A percentile compares a stretch with the other conserved stretches of the same genome.
These are phyloP conservation scores for Pleurotus tuber-regium DNA, from an alignment of 768 basidiomycete species.

Conservation along the genomic window DNA sequence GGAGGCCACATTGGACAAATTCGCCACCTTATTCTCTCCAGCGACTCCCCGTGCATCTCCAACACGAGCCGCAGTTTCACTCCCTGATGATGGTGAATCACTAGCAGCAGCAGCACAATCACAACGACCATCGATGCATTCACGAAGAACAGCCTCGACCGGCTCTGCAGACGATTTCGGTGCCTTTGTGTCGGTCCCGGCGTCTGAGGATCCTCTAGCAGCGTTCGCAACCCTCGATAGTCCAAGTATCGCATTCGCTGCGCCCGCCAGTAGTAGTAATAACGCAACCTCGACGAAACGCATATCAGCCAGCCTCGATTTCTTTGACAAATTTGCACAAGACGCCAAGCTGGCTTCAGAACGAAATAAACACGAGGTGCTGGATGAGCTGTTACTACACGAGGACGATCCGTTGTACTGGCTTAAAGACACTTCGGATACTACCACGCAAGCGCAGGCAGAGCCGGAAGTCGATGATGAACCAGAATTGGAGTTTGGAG, in stretches of 20 bases:
- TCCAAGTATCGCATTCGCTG: neutral
- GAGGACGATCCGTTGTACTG: conserved; percentile 74
- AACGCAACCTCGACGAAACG: neutral
- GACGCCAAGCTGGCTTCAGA: conserved; percentile 55
- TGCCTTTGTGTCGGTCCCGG: conserved; percentile 52
- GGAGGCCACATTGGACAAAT: conserved; percentile 29
- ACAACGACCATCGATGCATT: too few species aligned
- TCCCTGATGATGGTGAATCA: neutral
- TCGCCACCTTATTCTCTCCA: conserved; percentile 35
- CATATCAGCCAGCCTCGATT: conserved; percentile 36
- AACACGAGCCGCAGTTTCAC: conserved; percentile 3
- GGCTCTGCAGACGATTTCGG: conserved; percentile 45
- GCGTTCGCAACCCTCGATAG: conserved; percentile 5
- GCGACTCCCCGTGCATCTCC: conserved; percentile 30
- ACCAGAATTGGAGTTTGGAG: too few species aligned
- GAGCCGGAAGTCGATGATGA: conserved; percentile 9
- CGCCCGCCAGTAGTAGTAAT: neutral
- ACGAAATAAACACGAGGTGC: conserved; percentile 46
- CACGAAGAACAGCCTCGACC: conserved; percentile 1
- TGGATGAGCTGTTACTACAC: conserved; percentile 63
- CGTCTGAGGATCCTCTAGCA: conserved; percentile 45
- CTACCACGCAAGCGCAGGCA: neutral
- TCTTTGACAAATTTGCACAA: conserved; percentile 61
- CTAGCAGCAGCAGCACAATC: neutral
- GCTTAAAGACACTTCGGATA: conserved; percentile 27